Evolutionary conservation across 257 asterid species (phyloP).

Genomic region (Salvia hispanica): DNA sequence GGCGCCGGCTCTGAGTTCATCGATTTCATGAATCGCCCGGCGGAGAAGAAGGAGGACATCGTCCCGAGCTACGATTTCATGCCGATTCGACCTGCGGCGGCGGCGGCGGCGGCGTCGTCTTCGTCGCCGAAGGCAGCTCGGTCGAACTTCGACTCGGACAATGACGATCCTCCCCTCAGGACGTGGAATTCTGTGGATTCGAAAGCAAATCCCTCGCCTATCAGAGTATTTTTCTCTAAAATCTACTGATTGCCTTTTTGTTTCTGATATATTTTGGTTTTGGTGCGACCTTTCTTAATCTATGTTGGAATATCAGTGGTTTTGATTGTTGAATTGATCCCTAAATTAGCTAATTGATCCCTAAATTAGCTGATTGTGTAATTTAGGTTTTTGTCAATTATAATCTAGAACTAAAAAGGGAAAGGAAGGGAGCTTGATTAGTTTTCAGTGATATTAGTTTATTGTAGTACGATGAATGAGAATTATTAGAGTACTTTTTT

Average conservation of each 20-base stretch:
- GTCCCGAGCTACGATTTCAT: conserved; percentile 81
- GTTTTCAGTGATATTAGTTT: background rate
- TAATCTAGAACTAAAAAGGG: conserved; percentile 9
- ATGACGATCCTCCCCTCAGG: conserved; percentile 45
- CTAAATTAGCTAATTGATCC: background rate
- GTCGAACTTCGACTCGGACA: conserved; percentile 51
- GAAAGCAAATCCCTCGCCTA: conserved; percentile 44
- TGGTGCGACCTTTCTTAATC: background rate
- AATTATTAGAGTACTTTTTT: background rate
- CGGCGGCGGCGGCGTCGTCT: conserved; percentile 34
- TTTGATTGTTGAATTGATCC: conserved; percentile 15
- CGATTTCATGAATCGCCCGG: conserved; percentile 69
- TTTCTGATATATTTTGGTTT: background rate
- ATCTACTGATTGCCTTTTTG: background rate
- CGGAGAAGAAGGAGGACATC: conserved; percentile 65
- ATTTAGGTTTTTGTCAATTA: background rate
- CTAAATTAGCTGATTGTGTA: background rate
- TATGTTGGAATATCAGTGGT: background rate
- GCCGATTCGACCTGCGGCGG: conserved; percentile 65
- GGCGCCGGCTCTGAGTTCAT: conserved; percentile 52
- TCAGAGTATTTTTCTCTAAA: conserved; percentile 52
- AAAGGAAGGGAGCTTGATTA: conserved; percentile 2
- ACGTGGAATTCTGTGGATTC: conserved; percentile 78
- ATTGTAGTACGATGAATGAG: background rate
- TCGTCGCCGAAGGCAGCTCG: conserved; percentile 42